Evolutionary conservation across 768 basidiomycete genomes (phyloP).

Genomic region (Boletus subcaerulescens): DNA sequence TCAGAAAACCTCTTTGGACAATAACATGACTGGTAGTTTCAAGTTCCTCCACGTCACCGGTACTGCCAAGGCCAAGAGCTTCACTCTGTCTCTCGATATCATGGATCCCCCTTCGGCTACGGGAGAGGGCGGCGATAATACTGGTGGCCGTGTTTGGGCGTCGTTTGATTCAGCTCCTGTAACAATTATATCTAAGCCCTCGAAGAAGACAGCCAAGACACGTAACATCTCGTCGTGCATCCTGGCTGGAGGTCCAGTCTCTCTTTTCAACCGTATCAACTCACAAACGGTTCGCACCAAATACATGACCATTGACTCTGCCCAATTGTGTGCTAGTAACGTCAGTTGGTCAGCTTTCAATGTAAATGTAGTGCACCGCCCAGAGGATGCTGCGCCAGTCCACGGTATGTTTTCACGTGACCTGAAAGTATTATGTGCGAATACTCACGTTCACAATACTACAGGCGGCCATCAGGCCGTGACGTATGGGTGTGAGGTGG

Average conservation of each 20-base stretch:
- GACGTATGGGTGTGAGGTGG: constrained; percentile 87
- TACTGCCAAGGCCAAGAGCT: constrained; percentile 86
- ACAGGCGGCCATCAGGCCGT: constrained; percentile 75
- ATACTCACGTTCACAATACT: constrained; percentile 40
- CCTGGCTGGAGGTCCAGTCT: constrained; percentile 83
- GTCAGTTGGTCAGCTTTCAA: constrained; percentile 93
- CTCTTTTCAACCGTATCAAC: constrained; percentile 94
- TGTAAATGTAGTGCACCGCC: constrained; percentile 81
- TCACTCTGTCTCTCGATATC: constrained; percentile 82
- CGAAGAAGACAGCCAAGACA: constrained; percentile 95
- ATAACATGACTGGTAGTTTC: constrained; percentile 84
- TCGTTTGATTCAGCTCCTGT: constrained; percentile 91
- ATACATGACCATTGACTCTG: constrained; percentile 92
- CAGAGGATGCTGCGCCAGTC: constrained; percentile 58
- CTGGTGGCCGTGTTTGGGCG: constrained; percentile 76
- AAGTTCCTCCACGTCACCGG: constrained; percentile 89
- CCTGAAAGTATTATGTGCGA: constrained; percentile 34
- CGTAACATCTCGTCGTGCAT: constrained; percentile 90
- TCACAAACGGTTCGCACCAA: constrained; percentile 96
- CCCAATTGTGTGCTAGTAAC: constrained; percentile 83
- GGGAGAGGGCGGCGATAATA: constrained; percentile 35
- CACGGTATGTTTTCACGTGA: constrained; percentile 64
- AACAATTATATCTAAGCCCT: constrained; percentile 94
- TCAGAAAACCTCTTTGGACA: constrained; percentile 80
- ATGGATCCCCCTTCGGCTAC: constrained; percentile 64